Conservation (phyloP, 805 yeast genomes). For the Candida corydali region DNA sequence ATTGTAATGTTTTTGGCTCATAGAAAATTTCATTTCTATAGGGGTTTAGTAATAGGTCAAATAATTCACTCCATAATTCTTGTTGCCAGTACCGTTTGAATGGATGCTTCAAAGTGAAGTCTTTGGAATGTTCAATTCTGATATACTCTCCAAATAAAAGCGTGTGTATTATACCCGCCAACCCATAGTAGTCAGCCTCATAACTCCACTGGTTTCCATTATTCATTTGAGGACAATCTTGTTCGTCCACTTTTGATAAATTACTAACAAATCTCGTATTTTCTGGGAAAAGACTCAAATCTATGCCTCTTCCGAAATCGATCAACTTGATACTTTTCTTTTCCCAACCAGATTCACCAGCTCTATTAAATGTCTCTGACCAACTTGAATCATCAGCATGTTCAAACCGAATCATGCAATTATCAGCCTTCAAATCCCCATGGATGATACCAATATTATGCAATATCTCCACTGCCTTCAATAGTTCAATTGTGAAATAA, state of each 20-base stretch:
- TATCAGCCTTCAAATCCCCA: conserved; percentile 84
- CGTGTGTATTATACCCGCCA: conserved; percentile 71
- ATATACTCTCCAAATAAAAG: conserved; percentile 69
- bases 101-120: conserved; percentile 36
- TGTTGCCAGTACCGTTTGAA: conserved; percentile 75
- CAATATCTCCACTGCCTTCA: conserved; percentile 55
- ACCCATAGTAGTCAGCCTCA: conserved; percentile 80
- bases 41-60: conserved; percentile 63
- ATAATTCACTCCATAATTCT: conserved; percentile 65
- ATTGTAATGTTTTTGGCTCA: conserved; percentile 38
- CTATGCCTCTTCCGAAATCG: conserved; percentile 82
- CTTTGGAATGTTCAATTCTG: conserved; percentile 30
- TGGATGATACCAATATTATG: conserved; percentile 69
- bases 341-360: conserved; percentile 44
- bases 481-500: conserved; percentile 60
- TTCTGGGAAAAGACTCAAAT: conserved; percentile 50
- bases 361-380: conserved; percentile 21
- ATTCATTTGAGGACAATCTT: conserved; percentile 71
- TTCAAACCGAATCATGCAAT: conserved; percentile 68
- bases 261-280: conserved; percentile 51
- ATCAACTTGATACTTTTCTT: conserved; percentile 58
- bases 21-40: conserved; percentile 18
- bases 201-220: conserved; percentile 62
- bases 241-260: conserved; percentile 54
- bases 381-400: conserved; percentile 11